phyloP scores from a whole-genome alignment of 1,139 yeast genomes.

The Suzukiozyma palmioleophila region DNA sequence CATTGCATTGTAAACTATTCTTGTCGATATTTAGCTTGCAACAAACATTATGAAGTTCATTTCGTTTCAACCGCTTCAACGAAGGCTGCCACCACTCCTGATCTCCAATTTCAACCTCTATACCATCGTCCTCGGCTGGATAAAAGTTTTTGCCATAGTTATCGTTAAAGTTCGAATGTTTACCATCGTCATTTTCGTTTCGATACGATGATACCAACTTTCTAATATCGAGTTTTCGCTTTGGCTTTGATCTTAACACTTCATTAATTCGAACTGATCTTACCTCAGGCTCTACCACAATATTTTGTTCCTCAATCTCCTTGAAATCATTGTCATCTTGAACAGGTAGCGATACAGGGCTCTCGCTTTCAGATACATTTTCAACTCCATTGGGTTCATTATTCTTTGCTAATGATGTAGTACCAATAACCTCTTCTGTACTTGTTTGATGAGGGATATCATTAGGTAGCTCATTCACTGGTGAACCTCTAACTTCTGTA shows the following conservation, averaged over 20 bases:
- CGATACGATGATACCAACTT: conserved; percentile 7
- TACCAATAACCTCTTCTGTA: too few relatives aligned
- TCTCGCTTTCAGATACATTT: too few relatives aligned
- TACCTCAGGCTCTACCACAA: conserved; percentile 6
- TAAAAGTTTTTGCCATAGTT: conserved; percentile 13
- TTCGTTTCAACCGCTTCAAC: conserved; percentile 8
- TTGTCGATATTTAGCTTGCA: conserved; percentile 1
- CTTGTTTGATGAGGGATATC: too few relatives aligned
- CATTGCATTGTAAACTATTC: background rate
- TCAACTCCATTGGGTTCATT: too few relatives aligned
- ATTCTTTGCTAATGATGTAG: too few relatives aligned
- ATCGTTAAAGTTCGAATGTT: conserved; percentile 6
- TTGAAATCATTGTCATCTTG: too few relatives aligned
- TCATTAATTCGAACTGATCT: conserved; percentile 1
- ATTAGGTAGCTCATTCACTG: too few relatives aligned
- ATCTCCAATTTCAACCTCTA: conserved; percentile 14
- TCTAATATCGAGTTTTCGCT: conserved; percentile 8
- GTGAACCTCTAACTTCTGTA: too few relatives aligned
- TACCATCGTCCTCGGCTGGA: conserved; percentile 8
- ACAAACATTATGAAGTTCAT: conserved; percentile 1
- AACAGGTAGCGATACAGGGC: too few relatives aligned
- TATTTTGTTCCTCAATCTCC: conserved; percentile 1
- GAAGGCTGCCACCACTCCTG: conserved; percentile 13
- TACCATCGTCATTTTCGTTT: background rate
- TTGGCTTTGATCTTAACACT: conserved; percentile 1